A percentile compares a stretch with the other conserved stretches of the same genome.
Evolutionary conservation across 1,284 basidiomycete genomes (phyloP).

Genomic region (Malassezia vespertilionis): DNA sequence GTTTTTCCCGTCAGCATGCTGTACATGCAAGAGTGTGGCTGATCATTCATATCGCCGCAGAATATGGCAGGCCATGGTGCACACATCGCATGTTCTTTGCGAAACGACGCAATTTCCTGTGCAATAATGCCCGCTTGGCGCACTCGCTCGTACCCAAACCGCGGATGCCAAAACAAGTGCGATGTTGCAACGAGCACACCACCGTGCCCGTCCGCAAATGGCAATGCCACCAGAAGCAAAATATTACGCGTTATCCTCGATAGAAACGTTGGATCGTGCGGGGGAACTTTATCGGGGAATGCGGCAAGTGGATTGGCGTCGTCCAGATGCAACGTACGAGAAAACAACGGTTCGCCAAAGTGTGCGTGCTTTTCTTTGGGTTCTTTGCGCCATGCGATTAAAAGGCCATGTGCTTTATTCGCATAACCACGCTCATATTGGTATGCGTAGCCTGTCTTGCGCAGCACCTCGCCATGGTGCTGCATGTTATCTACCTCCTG

Average conservation of each 20-base stretch:
- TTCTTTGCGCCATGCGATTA: conserved; percentile 41
- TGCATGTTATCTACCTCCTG: conserved; percentile 49
- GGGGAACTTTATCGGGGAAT: conserved; percentile 4
- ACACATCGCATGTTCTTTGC: conserved; percentile 43
- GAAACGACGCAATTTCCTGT: conserved; percentile 58
- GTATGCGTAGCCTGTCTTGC: conserved; percentile 28
- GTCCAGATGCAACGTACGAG: background rate
- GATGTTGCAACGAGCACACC: conserved; percentile 70
- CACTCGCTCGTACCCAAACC: conserved; percentile 63
- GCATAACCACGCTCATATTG: conserved; percentile 40
- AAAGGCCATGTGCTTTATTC: conserved; percentile 42
- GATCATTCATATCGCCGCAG: conserved; percentile 86
- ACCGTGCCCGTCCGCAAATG: conserved; percentile 15
- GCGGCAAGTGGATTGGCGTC: background rate
- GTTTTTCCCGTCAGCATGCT: conserved; percentile 57
- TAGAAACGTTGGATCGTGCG: conserved; percentile 30
- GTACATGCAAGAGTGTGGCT: conserved; percentile 74
- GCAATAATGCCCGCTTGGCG: conserved; percentile 57
- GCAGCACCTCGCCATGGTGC: conserved; percentile 31
- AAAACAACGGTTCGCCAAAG: too few species aligned
- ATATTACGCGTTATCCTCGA: conserved; percentile 17
- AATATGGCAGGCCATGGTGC: conserved; percentile 65
- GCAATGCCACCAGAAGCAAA: conserved; percentile 24
- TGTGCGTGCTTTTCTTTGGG: too few species aligned
- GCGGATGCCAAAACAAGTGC: conserved; percentile 87